These are phyloP conservation scores for Suhomyces maxii DNA, from an alignment of 1,139 yeast genomes.

Conservation along the genomic window DNA sequence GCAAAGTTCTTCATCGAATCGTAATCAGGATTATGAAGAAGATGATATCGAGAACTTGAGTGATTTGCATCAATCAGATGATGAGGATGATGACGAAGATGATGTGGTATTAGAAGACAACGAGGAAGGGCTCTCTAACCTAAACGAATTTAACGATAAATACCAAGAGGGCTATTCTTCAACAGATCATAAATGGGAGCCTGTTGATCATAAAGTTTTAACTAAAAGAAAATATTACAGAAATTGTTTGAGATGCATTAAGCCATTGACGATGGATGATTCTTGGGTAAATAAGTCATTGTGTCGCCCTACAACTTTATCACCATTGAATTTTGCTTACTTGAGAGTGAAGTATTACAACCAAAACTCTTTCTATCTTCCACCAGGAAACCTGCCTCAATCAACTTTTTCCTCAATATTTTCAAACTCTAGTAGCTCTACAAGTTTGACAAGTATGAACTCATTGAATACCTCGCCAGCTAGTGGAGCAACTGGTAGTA, in stretches of 20 bases:
- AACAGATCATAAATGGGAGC: constrained; percentile 46
- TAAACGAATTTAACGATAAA: neutral
- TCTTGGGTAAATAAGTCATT: constrained; percentile 53
- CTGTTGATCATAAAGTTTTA: constrained; percentile 35
- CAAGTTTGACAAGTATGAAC: constrained; percentile 21
- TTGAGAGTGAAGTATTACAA: constrained; percentile 22
- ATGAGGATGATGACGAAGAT: constrained; percentile 33
- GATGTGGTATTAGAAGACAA: constrained; percentile 16
- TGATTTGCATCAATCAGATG: constrained; percentile 39
- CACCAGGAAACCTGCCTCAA: neutral
- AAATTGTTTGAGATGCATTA: constrained; percentile 59
- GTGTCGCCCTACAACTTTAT: constrained; percentile 43
- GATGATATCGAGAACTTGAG: constrained; percentile 34
- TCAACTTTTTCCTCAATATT: constrained; percentile 7
- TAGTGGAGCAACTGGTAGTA: constrained; percentile 1
- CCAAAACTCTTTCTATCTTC: constrained; percentile 1
- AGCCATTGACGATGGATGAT: constrained; percentile 53
- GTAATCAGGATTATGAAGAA: constrained; percentile 24
- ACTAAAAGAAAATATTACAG: constrained; percentile 48
- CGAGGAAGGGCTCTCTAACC: constrained; percentile 14
- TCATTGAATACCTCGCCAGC: constrained; percentile 11
- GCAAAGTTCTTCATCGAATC: neutral
- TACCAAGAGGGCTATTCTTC: neutral
- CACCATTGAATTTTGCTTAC: constrained; percentile 31
- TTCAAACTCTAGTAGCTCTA: constrained; percentile 16